Conservation (phyloP, 805 yeast species). For the Monosporozyma aerobia region DNA sequence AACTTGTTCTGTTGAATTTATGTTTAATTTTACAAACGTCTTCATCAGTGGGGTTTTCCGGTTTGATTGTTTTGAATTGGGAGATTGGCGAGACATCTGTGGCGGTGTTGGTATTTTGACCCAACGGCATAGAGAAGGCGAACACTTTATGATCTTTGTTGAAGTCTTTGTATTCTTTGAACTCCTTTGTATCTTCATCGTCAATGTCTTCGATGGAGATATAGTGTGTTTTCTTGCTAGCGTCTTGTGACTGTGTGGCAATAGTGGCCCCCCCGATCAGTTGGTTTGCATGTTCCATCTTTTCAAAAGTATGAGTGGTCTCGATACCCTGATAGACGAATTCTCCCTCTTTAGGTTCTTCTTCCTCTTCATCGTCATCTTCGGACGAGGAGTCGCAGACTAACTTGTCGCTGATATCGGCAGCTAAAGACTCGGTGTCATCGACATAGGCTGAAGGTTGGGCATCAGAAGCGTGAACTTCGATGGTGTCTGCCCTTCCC, state of each 20-base stretch:
- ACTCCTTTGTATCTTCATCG: conserved; percentile 9
- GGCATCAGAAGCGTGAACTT: conserved; percentile 1
- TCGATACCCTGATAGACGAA: conserved; percentile 6
- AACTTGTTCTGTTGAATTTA: conserved; percentile 41
- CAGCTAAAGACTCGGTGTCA: background rate
- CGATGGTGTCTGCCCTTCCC: conserved; percentile 2
- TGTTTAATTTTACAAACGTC: conserved; percentile 16
- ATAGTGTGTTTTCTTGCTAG: conserved; percentile 2
- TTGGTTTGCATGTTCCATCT: conserved; percentile 7
- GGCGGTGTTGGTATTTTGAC: conserved; percentile 17
- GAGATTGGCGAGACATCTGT: conserved; percentile 4
- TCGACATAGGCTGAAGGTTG: conserved; percentile 5
- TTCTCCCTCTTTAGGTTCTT: background rate
- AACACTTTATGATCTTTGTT: conserved; percentile 27
- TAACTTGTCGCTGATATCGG: background rate
- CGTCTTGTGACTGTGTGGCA: background rate
- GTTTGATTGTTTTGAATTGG: conserved; percentile 13
- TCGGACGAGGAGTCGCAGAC: conserved; percentile 2
- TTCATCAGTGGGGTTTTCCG: conserved; percentile 2
- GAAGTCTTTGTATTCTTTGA: conserved; percentile 3
- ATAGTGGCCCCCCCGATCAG: conserved; percentile 11
- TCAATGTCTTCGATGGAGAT: conserved; percentile 8
- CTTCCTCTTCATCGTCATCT: background rate
- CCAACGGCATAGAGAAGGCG: conserved; percentile 33
- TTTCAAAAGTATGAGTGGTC: conserved; percentile 6